These are phyloP conservation scores for Paratinospora sagittata DNA, from an alignment of 164 flowering plant species.

Conservation along the genomic window DNA sequence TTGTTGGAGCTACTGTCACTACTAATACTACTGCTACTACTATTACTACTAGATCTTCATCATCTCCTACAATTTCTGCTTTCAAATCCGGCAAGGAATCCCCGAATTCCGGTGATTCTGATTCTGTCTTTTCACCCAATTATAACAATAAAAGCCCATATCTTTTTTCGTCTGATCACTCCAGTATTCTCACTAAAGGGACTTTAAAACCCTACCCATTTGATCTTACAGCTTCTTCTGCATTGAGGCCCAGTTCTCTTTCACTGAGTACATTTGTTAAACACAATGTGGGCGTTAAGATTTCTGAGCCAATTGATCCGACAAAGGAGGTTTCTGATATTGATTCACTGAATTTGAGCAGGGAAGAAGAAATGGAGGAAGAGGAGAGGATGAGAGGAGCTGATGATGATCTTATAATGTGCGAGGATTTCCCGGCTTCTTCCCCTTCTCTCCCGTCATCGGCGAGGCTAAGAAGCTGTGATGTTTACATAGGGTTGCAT, in stretches of 20 bases:
- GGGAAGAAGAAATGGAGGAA: background rate
- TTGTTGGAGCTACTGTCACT: background rate
- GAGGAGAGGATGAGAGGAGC: background rate
- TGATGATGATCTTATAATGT: background rate
- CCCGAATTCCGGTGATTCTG: background rate
- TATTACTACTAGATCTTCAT: background rate
- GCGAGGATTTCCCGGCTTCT: background rate
- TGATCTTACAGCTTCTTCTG: background rate
- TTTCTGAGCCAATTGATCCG: background rate
- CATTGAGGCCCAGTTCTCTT: background rate
- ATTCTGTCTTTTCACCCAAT: background rate
- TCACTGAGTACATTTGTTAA: background rate
- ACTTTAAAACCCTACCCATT: background rate
- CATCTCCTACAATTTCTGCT: background rate
- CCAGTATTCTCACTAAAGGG: background rate
- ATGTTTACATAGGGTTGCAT: conserved; percentile 8
- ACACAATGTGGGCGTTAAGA: background rate
- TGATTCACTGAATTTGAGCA: background rate
- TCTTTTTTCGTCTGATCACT: background rate
- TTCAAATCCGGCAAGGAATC: background rate
- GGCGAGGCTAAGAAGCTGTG: conserved; percentile 11
- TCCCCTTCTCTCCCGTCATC: conserved; percentile 8
- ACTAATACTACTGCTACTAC: background rate
- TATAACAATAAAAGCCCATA: no score
- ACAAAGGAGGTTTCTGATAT: background rate